Percentiles rank a stretch among this genome's conserved stretches.
phyloP scores from a whole-genome alignment of 176 grass and related monocot species.

The Bonia amplexicaulis region DNA sequence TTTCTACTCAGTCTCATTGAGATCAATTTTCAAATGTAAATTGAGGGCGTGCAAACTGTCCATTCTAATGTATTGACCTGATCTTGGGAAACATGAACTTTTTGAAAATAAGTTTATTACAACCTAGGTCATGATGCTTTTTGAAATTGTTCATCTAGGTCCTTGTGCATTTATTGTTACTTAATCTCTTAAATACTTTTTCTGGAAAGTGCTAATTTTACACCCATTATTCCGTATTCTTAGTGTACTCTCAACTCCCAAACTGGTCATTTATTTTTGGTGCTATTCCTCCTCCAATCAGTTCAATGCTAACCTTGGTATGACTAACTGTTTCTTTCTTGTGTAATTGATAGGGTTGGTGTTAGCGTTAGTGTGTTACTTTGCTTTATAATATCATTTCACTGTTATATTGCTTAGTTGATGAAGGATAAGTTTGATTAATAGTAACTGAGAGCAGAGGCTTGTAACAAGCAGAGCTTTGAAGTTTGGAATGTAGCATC shows the following conservation, averaged over 20 bases:
- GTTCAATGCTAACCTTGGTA: background rate
- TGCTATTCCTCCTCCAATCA: background rate
- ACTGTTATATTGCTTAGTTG: too few relatives aligned
- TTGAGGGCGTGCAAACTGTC: background rate
- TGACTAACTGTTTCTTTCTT: background rate
- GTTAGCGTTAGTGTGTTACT: background rate
- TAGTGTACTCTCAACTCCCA: background rate
- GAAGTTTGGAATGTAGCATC: background rate
- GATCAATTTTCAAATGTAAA: background rate
- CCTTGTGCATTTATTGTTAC: background rate
- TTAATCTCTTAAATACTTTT: background rate
- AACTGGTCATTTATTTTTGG: background rate
- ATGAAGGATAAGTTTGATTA: background rate
- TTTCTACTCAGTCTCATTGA: background rate
- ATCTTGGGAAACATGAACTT: background rate
- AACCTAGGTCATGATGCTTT: background rate
- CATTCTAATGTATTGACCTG: background rate
- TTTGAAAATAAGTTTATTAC: background rate
- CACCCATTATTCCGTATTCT: background rate
- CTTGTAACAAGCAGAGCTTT: background rate
- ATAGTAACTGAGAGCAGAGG: background rate
- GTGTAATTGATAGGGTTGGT: background rate
- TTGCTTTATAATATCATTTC: background rate
- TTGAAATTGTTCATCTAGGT: background rate
- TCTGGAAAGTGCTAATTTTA: background rate